Base-by-base conservation (phyloP, 768 basidiomycete genomes). In the Tylopilus sp. region DNA sequence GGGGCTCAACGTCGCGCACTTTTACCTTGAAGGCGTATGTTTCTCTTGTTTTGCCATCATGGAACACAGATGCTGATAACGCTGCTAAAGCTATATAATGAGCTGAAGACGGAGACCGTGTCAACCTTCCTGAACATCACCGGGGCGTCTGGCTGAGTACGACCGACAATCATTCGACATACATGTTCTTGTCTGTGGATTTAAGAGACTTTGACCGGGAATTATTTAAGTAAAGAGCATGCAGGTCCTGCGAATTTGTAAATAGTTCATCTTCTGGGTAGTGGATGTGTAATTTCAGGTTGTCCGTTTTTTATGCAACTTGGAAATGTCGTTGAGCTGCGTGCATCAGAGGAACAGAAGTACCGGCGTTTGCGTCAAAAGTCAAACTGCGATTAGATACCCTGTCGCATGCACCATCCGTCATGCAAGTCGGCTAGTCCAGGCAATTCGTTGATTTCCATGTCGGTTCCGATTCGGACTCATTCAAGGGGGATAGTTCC, bases 1-100 rank as follows among this genome's bases (percentile, higher is more conserved):
- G 17, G 19, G 40, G 12, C 0, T 66, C 21, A 33, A 0, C 1
- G 14, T 56, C 5, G 55, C 37, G 17, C 50, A 37, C 34, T 26
- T 54, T 21, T 50, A 31, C 29, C 10, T 52, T 5, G 0, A 3
- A 1, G 47, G 45, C n/a, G 66, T 65, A 33, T 14, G 55, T 41
- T 28, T 28, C 17, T 46, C 10, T 14, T n/a, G 9, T 37, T 12
- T 45, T 2, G n/a, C n/a, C 9, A 7, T 34, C 10, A 16, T 11
- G n/a, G 7, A 36, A 38, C 14, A 8, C 3, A 9, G 25, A 25
- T 36, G 22, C 41, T 63, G 53, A 62, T 25, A 14, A 13, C 22
- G 8, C 4, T 6, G 13, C 29, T 26, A 5, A 34, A 51, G 56
- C 0, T 0, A 5, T 12, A 11, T 13, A 45, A 46, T 12, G 8